phyloP scores from a whole-genome alignment of 768 basidiomycete species.

The Amyloporia xantha region DNA sequence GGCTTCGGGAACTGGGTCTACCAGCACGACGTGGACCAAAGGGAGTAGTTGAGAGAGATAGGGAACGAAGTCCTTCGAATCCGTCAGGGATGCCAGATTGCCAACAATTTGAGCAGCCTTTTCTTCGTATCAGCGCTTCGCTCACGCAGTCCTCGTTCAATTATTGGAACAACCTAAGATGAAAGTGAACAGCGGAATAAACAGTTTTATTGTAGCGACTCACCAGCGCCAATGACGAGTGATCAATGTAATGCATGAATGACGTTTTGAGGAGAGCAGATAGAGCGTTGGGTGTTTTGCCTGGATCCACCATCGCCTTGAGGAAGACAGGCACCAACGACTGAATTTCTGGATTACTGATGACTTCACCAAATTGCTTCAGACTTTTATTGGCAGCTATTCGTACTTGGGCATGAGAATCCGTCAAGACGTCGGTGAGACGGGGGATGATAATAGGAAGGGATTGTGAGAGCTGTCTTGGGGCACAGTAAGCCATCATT shows the following conservation, averaged over 20 bases:
- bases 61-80: conserved; percentile 89
- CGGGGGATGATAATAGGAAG: conserved; percentile 95
- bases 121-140: conserved; percentile 91
- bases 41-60: conserved; percentile 88
- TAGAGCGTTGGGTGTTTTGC: conserved; percentile 81
- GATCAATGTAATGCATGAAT: conserved; percentile 97
- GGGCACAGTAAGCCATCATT: conserved; percentile 98
- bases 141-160: conserved; percentile 89
- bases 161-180: conserved; percentile 80
- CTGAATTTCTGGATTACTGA: conserved; percentile 96
- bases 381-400: conserved; percentile 89
- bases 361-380: conserved; percentile 98
- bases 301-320: conserved; percentile 93
- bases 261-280: conserved; percentile 86
- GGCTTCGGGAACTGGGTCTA: conserved; percentile 97
- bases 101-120: conserved; percentile 97
- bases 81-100: conserved; percentile 88
- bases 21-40: conserved; percentile 84
- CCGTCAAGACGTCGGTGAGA: conserved; percentile 91
- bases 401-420: conserved; percentile 96
- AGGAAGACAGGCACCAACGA: conserved; percentile 82
- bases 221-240: conserved; percentile 90
- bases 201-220: conserved; percentile 20
- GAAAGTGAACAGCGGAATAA: conserved; percentile 6
- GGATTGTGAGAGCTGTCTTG: conserved; percentile 88